These are phyloP conservation scores for Dictyophora rubrovolvata DNA, from an alignment of 768 basidiomycete species.

Conservation along the genomic window DNA sequence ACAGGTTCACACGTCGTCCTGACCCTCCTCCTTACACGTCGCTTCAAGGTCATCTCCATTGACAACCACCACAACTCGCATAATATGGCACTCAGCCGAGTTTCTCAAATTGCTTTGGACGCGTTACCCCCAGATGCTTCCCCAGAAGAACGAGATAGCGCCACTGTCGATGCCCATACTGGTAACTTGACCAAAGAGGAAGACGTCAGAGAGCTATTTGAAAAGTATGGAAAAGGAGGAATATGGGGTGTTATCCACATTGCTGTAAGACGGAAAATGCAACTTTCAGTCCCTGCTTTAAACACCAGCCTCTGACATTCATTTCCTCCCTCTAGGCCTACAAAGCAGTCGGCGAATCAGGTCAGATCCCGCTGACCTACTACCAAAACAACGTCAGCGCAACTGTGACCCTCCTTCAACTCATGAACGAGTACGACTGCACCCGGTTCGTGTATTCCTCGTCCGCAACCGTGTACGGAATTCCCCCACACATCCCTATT, in stretches of 20 bases:
- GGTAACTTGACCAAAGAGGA: conserved; percentile 69
- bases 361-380: conserved; percentile 85
- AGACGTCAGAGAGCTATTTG: conserved; percentile 70
- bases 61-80: conserved; percentile 95
- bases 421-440: conserved; percentile 79
- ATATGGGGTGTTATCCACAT: conserved; percentile 97
- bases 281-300: conserved; percentile 5
- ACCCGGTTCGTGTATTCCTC: conserved; percentile 92
- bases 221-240: conserved; percentile 75
- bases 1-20: conserved; percentile 92
- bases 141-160: conserved; percentile 58
- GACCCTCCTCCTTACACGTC: conserved; percentile 70
- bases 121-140: conserved; percentile 59
- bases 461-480: conserved; percentile 96
- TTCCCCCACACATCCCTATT: conserved; percentile 84
- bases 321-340: conserved; percentile 51
- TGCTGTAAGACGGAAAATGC: conserved; percentile 45
- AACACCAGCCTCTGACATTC: neutral
- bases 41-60: conserved; percentile 87
- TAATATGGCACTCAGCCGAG: conserved; percentile 60
- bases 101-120: conserved; percentile 68
- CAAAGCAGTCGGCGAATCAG: conserved; percentile 97
- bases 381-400: conserved; percentile 91
- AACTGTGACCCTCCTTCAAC: conserved; percentile 75
- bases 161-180: conserved; percentile 55